A percentile compares a stretch with the other conserved stretches of the same genome.
Evolutionary conservation across 192 early-diverging fungal genomes (phyloP).

Genomic region (Mortierella antarctica): DNA sequence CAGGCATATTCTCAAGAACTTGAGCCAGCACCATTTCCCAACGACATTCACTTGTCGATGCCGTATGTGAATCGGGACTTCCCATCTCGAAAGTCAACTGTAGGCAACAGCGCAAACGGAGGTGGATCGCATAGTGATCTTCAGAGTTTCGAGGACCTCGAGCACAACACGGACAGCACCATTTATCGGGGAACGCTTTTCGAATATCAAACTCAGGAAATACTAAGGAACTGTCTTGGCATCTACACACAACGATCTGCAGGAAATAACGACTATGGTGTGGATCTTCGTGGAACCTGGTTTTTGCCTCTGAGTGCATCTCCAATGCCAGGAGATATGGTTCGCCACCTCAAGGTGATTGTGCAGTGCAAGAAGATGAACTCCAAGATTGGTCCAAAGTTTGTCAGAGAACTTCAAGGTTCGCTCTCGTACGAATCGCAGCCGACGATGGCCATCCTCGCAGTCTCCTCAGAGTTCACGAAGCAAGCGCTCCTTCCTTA

Average conservation of each 20-base stretch:
- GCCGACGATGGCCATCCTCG: slow-evolving; percentile 46
- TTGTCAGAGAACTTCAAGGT: slow-evolving; percentile 41
- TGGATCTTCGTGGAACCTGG: slow-evolving; percentile 52
- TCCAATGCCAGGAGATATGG: slow-evolving; percentile 23
- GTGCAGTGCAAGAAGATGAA: slow-evolving; percentile 43
- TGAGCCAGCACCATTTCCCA: slow-evolving; percentile 35
- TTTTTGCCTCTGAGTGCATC: slow-evolving; percentile 38
- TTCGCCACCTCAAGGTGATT: slow-evolving; percentile 47
- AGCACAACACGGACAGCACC: slow-evolving; percentile 27
- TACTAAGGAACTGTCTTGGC: slow-evolving; percentile 34
- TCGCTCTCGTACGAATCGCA: slow-evolving; percentile 41
- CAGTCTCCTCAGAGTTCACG: slow-evolving; percentile 29
- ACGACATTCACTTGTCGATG: slow-evolving; percentile 37
- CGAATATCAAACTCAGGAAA: slow-evolving; percentile 42
- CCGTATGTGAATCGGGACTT: slow-evolving; percentile 23
- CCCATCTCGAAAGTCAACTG: not conserved
- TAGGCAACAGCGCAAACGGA: not conserved
- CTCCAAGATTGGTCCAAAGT: slow-evolving; percentile 39
- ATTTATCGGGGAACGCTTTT: slow-evolving; percentile 42
- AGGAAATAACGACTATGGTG: slow-evolving; percentile 26
- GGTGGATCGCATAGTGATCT: slow-evolving; percentile 19
- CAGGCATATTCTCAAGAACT: slow-evolving; percentile 9
- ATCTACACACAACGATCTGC: slow-evolving; percentile 50
- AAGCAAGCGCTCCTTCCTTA: slow-evolving; percentile 28
- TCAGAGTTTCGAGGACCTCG: slow-evolving; percentile 16